Base-by-base conservation (phyloP, 805 yeast species). In the Kazachstania psychrophila region DNA sequence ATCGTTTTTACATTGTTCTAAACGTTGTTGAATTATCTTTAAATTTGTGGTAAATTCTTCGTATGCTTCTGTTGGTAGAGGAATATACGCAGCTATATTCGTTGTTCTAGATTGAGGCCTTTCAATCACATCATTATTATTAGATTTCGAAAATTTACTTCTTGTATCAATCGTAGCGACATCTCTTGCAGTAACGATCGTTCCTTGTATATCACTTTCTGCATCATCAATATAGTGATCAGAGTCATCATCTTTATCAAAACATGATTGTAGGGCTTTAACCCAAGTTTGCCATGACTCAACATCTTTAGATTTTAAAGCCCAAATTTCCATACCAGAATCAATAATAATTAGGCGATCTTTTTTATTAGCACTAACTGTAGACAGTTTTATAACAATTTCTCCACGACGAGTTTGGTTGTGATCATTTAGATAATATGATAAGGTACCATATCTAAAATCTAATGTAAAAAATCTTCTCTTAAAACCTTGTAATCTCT, bases 321-420 rank as follows among this genome's bases (percentile, higher is more conserved):
- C 77, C 97, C 97, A 89, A 8, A 83, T 77, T 56, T 89, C 97
- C 76, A 89, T 78, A 2, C 97, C 97, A 0, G 96, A 86, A 56
- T 92, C 96, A 40, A 92, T 72, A 31, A 80, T 77, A 29, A 92
- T 77, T 49, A 83, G 79, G 36, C 73, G 62, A 17, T 75, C 73
- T 39, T 72, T 72, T 18, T 74, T 68, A 48, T 79, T 79, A 0
- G 94, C 95, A 39, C 88, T 74, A 2, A 92, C 77, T n/a, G 82
- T 82, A 3, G 94, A 77, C 33, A 81, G 70, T 36, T 73, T 75
- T 33, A 92, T 75, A 25, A 89, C 94, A 85, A 92, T 86, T 51
- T 85, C 87, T 39, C 98, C 98, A 39, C 97, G 70, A 33, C 60
- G 54, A 33, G 85, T 69, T 46, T 77, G 77, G 28, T 85, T 76